Conservation (phyloP, 768 basidiomycete genomes). For the Pulveroboletus sp. region DNA sequence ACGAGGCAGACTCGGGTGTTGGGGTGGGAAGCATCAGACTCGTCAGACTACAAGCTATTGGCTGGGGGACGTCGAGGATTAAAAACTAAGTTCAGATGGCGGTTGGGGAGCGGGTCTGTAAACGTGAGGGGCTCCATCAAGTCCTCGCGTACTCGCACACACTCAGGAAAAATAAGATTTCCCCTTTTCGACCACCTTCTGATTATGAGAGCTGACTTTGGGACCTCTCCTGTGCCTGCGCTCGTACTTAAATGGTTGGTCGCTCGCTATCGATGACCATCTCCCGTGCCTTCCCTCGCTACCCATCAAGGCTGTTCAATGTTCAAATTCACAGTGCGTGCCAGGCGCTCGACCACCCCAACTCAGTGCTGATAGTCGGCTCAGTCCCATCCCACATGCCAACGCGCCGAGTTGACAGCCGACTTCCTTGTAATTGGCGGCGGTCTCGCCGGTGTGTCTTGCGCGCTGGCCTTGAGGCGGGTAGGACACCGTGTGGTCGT, state of each 20-base stretch:
- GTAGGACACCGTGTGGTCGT: constrained; percentile 60
- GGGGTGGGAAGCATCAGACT: background rate
- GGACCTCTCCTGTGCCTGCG: constrained; percentile 14
- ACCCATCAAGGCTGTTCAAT: constrained; percentile 1
- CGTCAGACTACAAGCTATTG: background rate
- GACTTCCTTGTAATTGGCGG: constrained; percentile 48
- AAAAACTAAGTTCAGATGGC: background rate
- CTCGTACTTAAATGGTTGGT: constrained; percentile 12
- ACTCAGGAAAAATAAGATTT: constrained; percentile 3
- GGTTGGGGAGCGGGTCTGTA: no score
- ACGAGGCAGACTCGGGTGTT: no score
- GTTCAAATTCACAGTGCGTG: constrained; percentile 14
- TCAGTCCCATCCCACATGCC: constrained; percentile 13
- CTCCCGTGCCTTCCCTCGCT: background rate
- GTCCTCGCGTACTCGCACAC: background rate
- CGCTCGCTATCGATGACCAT: background rate
- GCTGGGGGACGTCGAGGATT: no score
- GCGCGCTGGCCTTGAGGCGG: constrained; percentile 49
- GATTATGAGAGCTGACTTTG: constrained; percentile 14
- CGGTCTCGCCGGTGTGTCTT: constrained; percentile 51
- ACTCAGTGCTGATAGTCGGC: constrained; percentile 4
- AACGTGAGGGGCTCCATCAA: no score
- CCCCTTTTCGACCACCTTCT: constrained; percentile 7
- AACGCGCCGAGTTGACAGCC: constrained; percentile 14
- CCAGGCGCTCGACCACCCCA: background rate